Evolutionary conservation across 1,284 basidiomycete species (phyloP), one percentile per base, ranked within the genome.

Genomic region (Serendipita sp.): DNA sequence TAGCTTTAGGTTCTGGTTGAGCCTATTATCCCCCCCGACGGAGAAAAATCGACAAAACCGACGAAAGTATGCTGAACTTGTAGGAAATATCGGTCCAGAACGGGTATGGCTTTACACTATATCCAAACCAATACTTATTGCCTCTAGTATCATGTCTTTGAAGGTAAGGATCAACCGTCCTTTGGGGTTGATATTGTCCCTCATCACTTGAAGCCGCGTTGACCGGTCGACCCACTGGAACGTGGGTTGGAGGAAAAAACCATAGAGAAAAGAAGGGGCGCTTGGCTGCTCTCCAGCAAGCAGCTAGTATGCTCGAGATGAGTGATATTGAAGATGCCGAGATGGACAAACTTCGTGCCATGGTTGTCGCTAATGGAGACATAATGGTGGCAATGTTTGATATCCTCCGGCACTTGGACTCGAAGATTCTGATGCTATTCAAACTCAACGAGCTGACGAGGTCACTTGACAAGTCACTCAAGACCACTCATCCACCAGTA

Each of bases 21-120:
- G 91, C 3, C 77, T 97, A 4, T 89, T 96, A 64, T 81, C 84
- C 1, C 79, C 81, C 22, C 82, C 85, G 2, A 84, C 89, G 0
- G 77, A 84, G 1, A 70, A 80, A 55, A 84, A 82, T 1, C 79
- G 79, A 30, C 77, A 76, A 2, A 84, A 89, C 60, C 79, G 94
- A 60, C 78, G 83, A 63, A 88, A 89, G 72, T 95, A 93, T 70
- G 93, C 94, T 1, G 78, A 86, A 68, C 72, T 92, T 1, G 91
- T 96, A 1, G 93, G 91, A 12, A 95, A 95, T 68, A 90, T 97
- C 65, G 85, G 83, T 8, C 84, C 87, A 55, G 90, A 93, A 63
- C 78, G 93, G 67, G 91, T 92, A 68, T 65, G 82, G 75, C 42
- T 61, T 45, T 63, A 47, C 26, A 32, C 42, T 50, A n/a, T 15